phyloP scores from a whole-genome alignment of 306 rosid genomes.

The Cercis canadensis region DNA sequence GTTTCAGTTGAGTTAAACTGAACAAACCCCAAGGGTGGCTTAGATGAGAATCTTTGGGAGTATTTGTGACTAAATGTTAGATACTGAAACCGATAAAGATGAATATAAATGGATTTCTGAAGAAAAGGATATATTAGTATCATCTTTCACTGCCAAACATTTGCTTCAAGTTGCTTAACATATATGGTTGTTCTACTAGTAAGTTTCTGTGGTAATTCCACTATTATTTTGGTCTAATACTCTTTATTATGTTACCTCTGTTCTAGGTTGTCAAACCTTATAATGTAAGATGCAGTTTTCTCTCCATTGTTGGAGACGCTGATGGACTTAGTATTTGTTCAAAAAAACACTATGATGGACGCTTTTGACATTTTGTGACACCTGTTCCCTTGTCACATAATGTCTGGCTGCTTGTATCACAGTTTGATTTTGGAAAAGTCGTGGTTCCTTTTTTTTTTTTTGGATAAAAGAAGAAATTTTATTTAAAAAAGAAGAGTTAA shows the following conservation, averaged over 20 bases:
- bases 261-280: neutral
- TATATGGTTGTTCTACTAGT: neutral
- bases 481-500: too few relatives aligned
- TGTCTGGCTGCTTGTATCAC: too few relatives aligned
- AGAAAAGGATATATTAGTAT: neutral
- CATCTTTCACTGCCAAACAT: neutral
- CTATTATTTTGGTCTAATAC: neutral
- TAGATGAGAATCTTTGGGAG: neutral
- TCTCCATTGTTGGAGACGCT: neutral
- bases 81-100: neutral
- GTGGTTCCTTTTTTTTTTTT: too few relatives aligned
- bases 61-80: neutral
- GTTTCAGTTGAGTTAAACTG: too few relatives aligned
- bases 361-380: neutral
- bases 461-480: neutral
- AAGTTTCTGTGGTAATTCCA: neutral
- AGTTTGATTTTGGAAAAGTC: too few relatives aligned
- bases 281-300: neutral
- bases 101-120: neutral
- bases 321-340: conserved; percentile 2
- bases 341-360: neutral
- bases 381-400: neutral
- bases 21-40: too few relatives aligned
- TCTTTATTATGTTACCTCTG: neutral
- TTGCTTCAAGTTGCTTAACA: neutral